Conservation (phyloP, 257 asterid genomes). For the Henckelia pumila region DNA sequence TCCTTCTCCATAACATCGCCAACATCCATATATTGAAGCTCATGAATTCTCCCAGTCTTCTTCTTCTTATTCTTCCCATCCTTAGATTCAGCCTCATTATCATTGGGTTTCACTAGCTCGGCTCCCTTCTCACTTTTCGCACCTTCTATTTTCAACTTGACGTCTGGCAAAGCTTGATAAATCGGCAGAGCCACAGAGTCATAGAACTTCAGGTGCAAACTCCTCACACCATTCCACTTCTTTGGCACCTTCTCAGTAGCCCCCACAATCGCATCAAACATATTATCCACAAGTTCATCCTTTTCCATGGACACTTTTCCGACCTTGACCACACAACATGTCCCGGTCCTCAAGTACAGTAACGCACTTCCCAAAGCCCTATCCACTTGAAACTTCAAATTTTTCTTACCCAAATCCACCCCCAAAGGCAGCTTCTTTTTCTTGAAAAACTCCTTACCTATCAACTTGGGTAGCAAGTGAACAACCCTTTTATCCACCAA, state of each 20-base stretch:
- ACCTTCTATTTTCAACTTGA: constrained; percentile 68
- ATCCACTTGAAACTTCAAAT: constrained; percentile 65
- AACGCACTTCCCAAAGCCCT: constrained; percentile 61
- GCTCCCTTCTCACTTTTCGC: constrained; percentile 27
- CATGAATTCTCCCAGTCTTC: constrained; percentile 73
- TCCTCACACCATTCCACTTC: constrained; percentile 88
- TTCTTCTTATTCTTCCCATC: constrained; percentile 53
- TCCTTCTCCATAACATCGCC: constrained; percentile 45
- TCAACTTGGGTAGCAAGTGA: constrained; percentile 76
- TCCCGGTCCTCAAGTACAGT: constrained; percentile 66
- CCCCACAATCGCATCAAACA: constrained; percentile 45
- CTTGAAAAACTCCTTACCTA: constrained; percentile 74
- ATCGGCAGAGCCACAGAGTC: constrained; percentile 79
- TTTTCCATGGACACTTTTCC: constrained; percentile 66
- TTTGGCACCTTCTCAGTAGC: constrained; percentile 55
- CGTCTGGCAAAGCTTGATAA: constrained; percentile 81
- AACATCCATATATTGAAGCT: constrained; percentile 77
- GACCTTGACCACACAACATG: constrained; percentile 78
- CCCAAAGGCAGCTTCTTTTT: constrained; percentile 87
- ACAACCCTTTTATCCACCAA: constrained; percentile 76
- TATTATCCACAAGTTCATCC: constrained; percentile 65
- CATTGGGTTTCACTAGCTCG: constrained; percentile 29
- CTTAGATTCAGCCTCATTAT: constrained; percentile 33
- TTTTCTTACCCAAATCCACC: constrained; percentile 61
- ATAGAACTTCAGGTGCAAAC: constrained; percentile 68